Evolutionary conservation across 2,329 filamentous ascomycete genomes (phyloP).

Genomic region (Thelonectria rubi): DNA sequence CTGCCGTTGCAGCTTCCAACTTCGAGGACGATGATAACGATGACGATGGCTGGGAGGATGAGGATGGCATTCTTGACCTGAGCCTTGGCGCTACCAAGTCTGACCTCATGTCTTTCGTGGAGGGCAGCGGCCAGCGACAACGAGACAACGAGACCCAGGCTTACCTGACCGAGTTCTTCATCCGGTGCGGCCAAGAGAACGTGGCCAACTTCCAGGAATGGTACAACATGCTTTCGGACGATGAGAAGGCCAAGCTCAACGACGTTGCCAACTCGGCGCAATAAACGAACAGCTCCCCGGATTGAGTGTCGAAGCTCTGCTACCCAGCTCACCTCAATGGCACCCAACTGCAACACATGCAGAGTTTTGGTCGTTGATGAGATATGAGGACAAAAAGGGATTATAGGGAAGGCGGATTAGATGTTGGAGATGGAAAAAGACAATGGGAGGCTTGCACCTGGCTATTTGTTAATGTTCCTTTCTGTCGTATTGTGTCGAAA

Average conservation of each 20-base stretch:
- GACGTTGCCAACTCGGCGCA: slow-evolving; percentile 56
- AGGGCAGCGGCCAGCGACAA: slow-evolving; percentile 67
- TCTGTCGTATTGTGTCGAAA: slow-evolving; percentile 12
- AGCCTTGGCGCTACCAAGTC: slow-evolving; percentile 72
- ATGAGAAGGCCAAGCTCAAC: slow-evolving; percentile 66
- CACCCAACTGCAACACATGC: background rate
- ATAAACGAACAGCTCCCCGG: slow-evolving; percentile 32
- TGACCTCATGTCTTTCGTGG: slow-evolving; percentile 82
- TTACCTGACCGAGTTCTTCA: slow-evolving; percentile 85
- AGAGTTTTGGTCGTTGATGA: background rate
- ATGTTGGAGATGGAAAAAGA: slow-evolving; percentile 7
- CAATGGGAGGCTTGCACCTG: slow-evolving; percentile 6
- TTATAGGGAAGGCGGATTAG: background rate
- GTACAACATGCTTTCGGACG: slow-evolving; percentile 64
- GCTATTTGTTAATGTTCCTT: slow-evolving; percentile 13
- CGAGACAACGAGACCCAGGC: slow-evolving; percentile 91
- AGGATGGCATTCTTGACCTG: slow-evolving; percentile 80
- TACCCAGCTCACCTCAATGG: background rate
- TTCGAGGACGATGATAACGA: slow-evolving; percentile 73
- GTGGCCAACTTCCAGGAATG: slow-evolving; percentile 64
- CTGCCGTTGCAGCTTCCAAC: slow-evolving; percentile 68
- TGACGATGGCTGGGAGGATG: slow-evolving; percentile 90
- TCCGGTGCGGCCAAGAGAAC: slow-evolving; percentile 65
- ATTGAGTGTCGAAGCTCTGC: slow-evolving; percentile 11
- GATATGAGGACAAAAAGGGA: background rate